Evolutionary conservation across 2,329 filamentous ascomycete species (phyloP), one percentile per base, ranked within the genome.

Genomic region (Erysiphe pulchra): DNA sequence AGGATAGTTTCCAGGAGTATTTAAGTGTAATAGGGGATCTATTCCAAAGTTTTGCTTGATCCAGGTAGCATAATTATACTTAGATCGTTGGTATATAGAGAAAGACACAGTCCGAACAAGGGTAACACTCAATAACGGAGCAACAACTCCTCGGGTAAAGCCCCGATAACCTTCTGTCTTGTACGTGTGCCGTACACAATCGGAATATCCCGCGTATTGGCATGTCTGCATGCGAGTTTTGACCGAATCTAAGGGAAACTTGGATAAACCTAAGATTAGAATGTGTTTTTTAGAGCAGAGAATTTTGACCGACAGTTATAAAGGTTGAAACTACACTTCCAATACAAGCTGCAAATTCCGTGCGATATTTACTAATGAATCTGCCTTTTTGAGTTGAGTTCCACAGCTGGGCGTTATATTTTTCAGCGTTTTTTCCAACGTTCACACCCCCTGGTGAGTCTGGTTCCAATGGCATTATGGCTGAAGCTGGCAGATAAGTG

Each of bases 221-320:
- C 90, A 87, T 52, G 80, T 81, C 65, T 92, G 83, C 75, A 90
- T 83, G 56, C 83, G 80, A 47, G 80, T 86, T 67, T 92, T 92
- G 59, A 87, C 78, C 55, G 83, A 87, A 60, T 92, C 83, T 53
- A 92, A 72, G 18, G 83, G 83, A 58, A 87, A 92, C 57, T 60
- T 24, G 20, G 40, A 41, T 45, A 8, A 13, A 16, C 49, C 51
- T 30, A 53, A 50, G 46, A 47, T 33, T 24, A 24, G 20, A n/a
- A 31, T 34, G 10, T 14, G 11, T 28, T 33, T 13, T 5, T 10
- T n/a, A 11, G n/a, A 30, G 4, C 13, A 31, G n/a, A n/a, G 31
- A 24, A 13, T 38, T 36, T 24, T 20, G 16, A 57, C 65, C 54
- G 56, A 71, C 68, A n/a, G 82, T 79, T 52, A 71, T 68, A 57